Conservation (phyloP, 108 stramenopile genomes). For the Cyclotella baltica region DNA sequence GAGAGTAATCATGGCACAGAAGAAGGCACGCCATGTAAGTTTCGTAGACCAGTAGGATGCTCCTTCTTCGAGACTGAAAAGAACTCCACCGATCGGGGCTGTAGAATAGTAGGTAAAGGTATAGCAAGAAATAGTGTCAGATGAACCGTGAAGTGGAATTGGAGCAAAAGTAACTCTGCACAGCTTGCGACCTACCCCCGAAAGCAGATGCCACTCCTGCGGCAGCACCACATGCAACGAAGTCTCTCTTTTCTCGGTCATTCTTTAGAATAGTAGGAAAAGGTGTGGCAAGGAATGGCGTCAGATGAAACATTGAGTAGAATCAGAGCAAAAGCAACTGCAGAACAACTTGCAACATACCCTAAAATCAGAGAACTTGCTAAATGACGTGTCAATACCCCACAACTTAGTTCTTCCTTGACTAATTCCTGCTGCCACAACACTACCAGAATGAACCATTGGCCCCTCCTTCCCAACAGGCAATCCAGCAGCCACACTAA, state of each 20-base stretch:
- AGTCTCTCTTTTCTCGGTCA: constrained; percentile 64
- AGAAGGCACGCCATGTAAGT: constrained; percentile 97
- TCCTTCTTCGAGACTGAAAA: constrained; percentile 96
- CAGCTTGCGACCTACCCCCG: too few relatives aligned
- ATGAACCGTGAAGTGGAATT: too few relatives aligned
- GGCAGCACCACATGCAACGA: constrained; percentile 97
- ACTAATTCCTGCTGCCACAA: constrained; percentile 86
- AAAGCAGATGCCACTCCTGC: constrained; percentile 96
- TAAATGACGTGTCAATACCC: constrained; percentile 92
- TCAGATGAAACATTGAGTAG: too few relatives aligned
- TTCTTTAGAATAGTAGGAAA: constrained; percentile 33
- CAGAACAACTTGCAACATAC: constrained; percentile 42
- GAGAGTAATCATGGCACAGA: constrained; percentile 96
- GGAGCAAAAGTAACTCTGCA: too few relatives aligned
- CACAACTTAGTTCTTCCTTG: constrained; percentile 90
- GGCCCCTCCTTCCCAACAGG: constrained; percentile 99
- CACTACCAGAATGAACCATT: constrained; percentile 90
- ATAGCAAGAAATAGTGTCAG: too few relatives aligned
- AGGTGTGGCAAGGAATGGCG: not conserved
- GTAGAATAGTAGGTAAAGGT: too few relatives aligned
- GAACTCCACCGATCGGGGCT: constrained; percentile 98
- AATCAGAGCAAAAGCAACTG: not conserved
- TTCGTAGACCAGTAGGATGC: constrained; percentile 96
- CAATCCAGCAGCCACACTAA: constrained; percentile 92
- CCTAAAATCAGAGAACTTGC: constrained; percentile 90